phyloP scores from a whole-genome alignment of 768 basidiomycete species.

The Termitomyces sp. region DNA sequence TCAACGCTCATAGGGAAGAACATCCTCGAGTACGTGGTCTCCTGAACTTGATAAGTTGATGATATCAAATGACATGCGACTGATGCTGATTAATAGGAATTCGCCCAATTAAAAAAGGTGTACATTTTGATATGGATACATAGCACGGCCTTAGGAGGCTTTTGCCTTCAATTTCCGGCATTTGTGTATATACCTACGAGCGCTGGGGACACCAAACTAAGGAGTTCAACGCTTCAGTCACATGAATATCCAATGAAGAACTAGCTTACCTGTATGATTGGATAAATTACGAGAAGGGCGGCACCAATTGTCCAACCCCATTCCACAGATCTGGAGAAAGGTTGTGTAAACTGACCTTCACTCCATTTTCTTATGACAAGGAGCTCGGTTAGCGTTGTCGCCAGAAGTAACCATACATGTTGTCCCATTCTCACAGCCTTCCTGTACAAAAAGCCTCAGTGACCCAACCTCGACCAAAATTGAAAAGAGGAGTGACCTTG shows the following conservation, averaged over 20 bases:
- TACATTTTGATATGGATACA: background rate
- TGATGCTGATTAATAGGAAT: no score
- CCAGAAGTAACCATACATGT: slow-evolving; percentile 81
- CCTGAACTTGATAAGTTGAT: no score
- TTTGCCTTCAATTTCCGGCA: slow-evolving; percentile 31
- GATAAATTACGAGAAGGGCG: slow-evolving; percentile 62
- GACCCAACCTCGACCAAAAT: background rate
- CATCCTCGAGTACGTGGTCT: no score
- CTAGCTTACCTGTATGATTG: slow-evolving; percentile 52
- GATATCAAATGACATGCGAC: no score
- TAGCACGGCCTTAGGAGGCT: slow-evolving; percentile 16
- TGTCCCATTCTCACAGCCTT: slow-evolving; percentile 86
- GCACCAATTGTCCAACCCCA: slow-evolving; percentile 63
- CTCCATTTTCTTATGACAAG: slow-evolving; percentile 83
- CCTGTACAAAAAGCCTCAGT: slow-evolving; percentile 30
- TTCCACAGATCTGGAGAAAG: slow-evolving; percentile 58
- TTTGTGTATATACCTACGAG: slow-evolving; percentile 46
- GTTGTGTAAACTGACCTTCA: slow-evolving; percentile 58
- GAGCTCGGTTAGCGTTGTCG: slow-evolving; percentile 80
- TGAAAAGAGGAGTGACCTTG: slow-evolving; percentile 43
- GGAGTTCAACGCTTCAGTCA: slow-evolving; percentile 3
- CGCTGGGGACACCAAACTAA: slow-evolving; percentile 63
- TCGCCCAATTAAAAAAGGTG: background rate
- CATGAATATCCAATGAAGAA: background rate
- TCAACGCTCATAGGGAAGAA: no score